Evolutionary conservation across 352 stramenopile genomes (phyloP), one percentile per base, ranked within the genome.

Genomic region (Elongisporangium undulatum): DNA sequence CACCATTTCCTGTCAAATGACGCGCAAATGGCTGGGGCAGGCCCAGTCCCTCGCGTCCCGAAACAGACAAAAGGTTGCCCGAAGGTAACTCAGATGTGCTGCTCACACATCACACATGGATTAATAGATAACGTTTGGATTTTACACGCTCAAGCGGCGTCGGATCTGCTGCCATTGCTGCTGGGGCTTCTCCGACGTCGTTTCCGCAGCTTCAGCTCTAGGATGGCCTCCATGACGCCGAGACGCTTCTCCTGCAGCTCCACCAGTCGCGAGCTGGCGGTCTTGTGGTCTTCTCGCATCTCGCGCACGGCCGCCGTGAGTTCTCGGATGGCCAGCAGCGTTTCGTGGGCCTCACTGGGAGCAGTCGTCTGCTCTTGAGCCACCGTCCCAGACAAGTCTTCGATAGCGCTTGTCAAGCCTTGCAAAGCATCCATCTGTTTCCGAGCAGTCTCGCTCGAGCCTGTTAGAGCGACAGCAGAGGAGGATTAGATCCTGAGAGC

Each of bases 221-320:
- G 24, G 7, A 92, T 67, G 24, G 73, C 79, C 50, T 89, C 72
- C 69, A 80, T 79, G 26, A 90, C 75, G 22, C 85, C 68, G 19
- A 87, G 60, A 8, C 80, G 79, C 49, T 87, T 78, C 62, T 89
- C 67, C 45, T 88, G 74, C 17, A 92, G 72, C 56, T 89, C 70
- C 41, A 79, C 56, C 56, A 92, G 71, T 19, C 78, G 67, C 4
- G 62, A 66, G 56, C 88, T 62, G 8, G 77, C 68, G 12, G 69
- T 51, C 55, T 85, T 55, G 23, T 89, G 74, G 52, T 71, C 62
- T 4, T 68, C 70, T 21, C 68, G 69, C 60, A 92, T 74, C 56
- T 85, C 71, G 29, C 77, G 72, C 9, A 83, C 71, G 23, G 81
- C 76, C 2, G 75, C 53, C 3, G 77, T 72, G 22, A 90, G 72